Evolutionary conservation across 2,329 filamentous ascomycete species (phyloP).

Genomic region (Alternaria atra): DNA sequence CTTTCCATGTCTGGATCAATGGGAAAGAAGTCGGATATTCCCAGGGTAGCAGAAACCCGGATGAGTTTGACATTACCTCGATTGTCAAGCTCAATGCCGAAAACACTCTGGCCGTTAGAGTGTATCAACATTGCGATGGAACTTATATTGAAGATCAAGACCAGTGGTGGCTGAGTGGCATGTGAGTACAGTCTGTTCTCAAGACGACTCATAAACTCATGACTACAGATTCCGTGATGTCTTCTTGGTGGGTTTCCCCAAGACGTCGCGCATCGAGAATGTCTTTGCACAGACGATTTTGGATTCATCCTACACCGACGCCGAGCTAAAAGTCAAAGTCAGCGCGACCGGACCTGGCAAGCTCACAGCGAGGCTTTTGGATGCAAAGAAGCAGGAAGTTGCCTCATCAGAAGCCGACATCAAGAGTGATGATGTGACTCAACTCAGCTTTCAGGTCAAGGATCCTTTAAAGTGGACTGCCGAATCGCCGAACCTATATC

Average conservation of each 20-base stretch:
- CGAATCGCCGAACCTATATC: constrained; percentile 70
- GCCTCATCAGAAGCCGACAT: constrained; percentile 22
- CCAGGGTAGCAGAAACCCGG: constrained; percentile 73
- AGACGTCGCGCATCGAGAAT: constrained; percentile 63
- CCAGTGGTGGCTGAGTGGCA: constrained; percentile 72
- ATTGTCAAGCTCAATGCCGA: constrained; percentile 56
- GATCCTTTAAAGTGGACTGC: constrained; percentile 74
- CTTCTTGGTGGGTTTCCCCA: constrained; percentile 66
- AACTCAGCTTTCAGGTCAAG: constrained; percentile 55
- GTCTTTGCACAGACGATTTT: constrained; percentile 65
- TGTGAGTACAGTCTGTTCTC: constrained; percentile 30
- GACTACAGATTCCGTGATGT: constrained; percentile 72
- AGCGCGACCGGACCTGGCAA: constrained; percentile 51
- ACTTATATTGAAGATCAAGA: constrained; percentile 75
- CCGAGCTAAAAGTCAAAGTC: constrained; percentile 61
- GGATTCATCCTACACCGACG: constrained; percentile 61
- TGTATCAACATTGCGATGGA: constrained; percentile 75
- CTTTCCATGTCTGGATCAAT: constrained; percentile 76
- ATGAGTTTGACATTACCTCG: constrained; percentile 72
- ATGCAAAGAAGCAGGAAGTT: constrained; percentile 49
- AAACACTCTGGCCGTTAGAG: constrained; percentile 69
- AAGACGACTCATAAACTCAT: neutral
- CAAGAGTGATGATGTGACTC: constrained; percentile 24
- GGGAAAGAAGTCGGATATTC: constrained; percentile 71
- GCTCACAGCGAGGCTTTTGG: constrained; percentile 57